Evolutionary conservation across 2,329 filamentous ascomycete genomes (phyloP).

Genomic region (Aspergillus amoenus): DNA sequence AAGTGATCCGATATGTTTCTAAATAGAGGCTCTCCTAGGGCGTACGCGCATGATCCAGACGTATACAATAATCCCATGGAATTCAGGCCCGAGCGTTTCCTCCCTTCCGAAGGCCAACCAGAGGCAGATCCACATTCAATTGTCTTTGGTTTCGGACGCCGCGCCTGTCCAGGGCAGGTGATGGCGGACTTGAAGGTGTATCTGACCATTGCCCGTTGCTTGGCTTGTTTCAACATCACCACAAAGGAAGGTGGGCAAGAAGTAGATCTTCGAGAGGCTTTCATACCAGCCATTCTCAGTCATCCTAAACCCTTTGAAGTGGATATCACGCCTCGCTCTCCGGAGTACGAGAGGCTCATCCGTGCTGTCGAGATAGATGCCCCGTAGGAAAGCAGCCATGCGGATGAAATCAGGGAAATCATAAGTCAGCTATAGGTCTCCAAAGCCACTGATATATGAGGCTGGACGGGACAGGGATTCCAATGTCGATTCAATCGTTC

Average conservation of each 20-base stretch:
- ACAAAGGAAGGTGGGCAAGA: no score
- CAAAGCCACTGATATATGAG: no score
- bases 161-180: constrained; percentile 4
- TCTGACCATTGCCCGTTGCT: background rate
- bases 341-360: background rate
- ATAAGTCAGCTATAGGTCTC: no score
- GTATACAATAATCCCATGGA: background rate
- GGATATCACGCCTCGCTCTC: background rate
- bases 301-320: constrained; percentile 6
- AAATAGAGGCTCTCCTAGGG: background rate
- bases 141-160: constrained; percentile 12
- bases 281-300: constrained; percentile 4
- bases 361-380: background rate
- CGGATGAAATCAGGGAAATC: no score
- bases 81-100: constrained; percentile 12
- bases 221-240: constrained; percentile 1
- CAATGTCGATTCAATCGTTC: no score
- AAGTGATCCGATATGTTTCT: no score
- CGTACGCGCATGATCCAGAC: constrained; percentile 5
- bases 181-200: constrained; percentile 3
- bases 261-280: background rate
- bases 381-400: background rate
- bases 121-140: constrained; percentile 3
- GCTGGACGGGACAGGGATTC: no score
- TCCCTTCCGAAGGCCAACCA: background rate